Evolutionary conservation across 495 filamentous ascomycete genomes (phyloP), one percentile per base, ranked within the genome.

Genomic region (Halenospora varia): DNA sequence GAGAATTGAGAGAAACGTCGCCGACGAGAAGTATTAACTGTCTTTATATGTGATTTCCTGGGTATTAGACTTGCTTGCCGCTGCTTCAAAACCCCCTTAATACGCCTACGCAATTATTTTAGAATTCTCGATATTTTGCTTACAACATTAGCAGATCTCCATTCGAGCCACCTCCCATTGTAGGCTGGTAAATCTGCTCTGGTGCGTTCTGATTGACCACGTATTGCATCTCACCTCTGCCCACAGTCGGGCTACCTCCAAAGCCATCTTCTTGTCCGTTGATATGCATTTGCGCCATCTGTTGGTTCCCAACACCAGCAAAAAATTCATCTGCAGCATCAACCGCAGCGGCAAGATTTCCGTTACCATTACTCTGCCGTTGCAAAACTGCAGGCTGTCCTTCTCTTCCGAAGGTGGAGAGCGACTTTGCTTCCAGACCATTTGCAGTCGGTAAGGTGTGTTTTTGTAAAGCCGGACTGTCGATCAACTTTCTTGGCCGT

Each of bases 321-420:
- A 97, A 97, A 66, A 94, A 96, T 25, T 80, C 83, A 64, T 97
- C 92, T 2, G 90, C 92, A 25, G 92, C 89, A 61, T 79, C 84
- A 18, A 93, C 82, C 0, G 92, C 92, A 10, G 84, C 82, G 17
- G 81, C 77, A 50, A 90, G 75, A 68, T 81, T 74, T 2, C 64
- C 73, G 18, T 68, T 58, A 3, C 23, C 69, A 53, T 72, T 69
- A 41, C 20, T 56, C 20, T 56, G 53, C 29, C 40, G 20, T 24
- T 60, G 50, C 25, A 56, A 53, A 10, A 62, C 62, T 1, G 65
- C 68, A 54, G 66, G 56, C 54, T 83, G 77, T 2, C 74, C 73
- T 51, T 75, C 76, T 68, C 77, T 76, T 18, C 80, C 79, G 18
- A 84, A 65, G 59, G 71, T 70, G 46, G 73, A 76, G 9, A 82